Conservation (phyloP, 495 filamentous ascomycete species). For the Xylaria nigripes region DNA sequence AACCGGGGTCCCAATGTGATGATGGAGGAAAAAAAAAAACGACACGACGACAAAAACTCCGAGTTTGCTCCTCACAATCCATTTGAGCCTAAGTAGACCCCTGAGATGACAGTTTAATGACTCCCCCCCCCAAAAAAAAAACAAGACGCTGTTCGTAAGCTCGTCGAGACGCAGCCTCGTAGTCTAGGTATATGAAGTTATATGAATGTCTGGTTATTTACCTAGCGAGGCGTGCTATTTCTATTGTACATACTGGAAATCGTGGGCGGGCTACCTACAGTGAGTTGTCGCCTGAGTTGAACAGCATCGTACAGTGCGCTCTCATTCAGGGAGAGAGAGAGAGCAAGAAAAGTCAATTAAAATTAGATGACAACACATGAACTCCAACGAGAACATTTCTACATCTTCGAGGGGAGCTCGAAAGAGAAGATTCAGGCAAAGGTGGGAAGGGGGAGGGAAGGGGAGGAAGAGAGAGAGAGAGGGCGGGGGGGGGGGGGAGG, state of each 20-base stretch:
- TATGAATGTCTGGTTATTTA: no score
- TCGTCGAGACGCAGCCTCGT: neutral
- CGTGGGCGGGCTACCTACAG: no score
- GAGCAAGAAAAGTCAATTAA: no score
- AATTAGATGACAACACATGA: no score
- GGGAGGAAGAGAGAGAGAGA: slow-evolving; percentile 1
- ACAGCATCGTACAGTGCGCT: no score
- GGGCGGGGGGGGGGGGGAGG: neutral
- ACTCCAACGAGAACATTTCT: no score
- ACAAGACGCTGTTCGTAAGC: neutral
- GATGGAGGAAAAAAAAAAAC: neutral
- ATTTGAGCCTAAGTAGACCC: neutral
- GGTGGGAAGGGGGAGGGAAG: neutral
- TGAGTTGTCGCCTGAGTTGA: no score
- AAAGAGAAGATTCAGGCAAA: neutral
- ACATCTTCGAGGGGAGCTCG: no score
- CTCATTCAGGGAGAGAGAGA: no score
- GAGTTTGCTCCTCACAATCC: neutral
- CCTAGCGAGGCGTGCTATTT: no score
- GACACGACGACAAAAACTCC: neutral
- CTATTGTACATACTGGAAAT: no score
- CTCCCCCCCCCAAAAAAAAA: neutral
- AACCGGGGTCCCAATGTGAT: neutral
- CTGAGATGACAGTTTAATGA: neutral
- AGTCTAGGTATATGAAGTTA: neutral